Evolutionary conservation across 176 grass and related monocot species (phyloP), one percentile per base, ranked within the genome.

Genomic region (Eleusine indica): DNA sequence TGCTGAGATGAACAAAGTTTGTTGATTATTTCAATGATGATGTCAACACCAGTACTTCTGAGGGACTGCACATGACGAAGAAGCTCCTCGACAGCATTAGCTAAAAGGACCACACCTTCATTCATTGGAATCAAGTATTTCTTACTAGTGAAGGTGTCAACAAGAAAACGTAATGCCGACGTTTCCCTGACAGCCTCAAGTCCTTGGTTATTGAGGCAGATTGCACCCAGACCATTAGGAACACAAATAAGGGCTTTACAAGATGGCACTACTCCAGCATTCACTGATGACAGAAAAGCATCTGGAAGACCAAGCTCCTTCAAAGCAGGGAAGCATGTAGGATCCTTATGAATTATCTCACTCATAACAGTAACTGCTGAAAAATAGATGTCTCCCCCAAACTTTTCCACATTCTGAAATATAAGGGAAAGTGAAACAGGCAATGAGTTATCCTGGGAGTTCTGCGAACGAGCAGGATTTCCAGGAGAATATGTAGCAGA

Each of bases 331-430:
- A 94, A 99, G 81, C 96, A 96, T 71, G 91, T 99, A 66, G 96
- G 96, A 66, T 99, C 96, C 81, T 94, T 99, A 69, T 99, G 96
- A 82, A 99, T 99, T 79, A 99, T 99, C 84, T 99, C 96, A 54
- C 93, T 96, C 96, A 99, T 96, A 86, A 99, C 91, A 85, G 93
- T 93, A 71, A 99, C 96, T 74, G 93, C 88, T 80, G 96, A 95
- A 89, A 96, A 99, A 82, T 99, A 99, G 46, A 99, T 99, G 54
- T 99, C 93, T 25, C 96, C 96, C 74, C 96, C 96, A 85, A 99
- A 99, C 73, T 68, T 92, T 9, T 87, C 84, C 77, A 92, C 90
- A 86, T 99, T 93, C 80, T 87, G 89, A 90, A 99, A 99, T 99
- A 99, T 66, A 63, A 96, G 86, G 68, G 93, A 91, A 80, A 99